Percentiles rank a stretch among this genome's conserved stretches.
Evolutionary conservation across 1,284 basidiomycete genomes (phyloP).

Genomic region (Ustilago hordei): DNA sequence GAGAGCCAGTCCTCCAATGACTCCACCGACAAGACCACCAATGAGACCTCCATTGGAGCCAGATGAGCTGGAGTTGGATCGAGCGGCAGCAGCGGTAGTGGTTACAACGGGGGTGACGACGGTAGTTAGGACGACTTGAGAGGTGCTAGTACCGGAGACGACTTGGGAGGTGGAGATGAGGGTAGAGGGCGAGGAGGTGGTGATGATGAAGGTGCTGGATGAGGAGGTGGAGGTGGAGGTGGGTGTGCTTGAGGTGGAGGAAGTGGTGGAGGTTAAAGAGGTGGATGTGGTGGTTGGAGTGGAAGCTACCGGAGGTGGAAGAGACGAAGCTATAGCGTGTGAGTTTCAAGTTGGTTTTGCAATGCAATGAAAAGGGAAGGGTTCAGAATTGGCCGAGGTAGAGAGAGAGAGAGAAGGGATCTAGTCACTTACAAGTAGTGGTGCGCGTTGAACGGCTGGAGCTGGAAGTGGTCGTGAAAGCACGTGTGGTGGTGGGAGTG

Average conservation of each 20-base stretch:
- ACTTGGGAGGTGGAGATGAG: constrained; percentile 35
- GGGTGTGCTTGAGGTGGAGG: constrained; percentile 24
- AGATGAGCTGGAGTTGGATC: constrained; percentile 25
- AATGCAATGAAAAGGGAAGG: neutral
- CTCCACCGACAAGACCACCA: constrained; percentile 62
- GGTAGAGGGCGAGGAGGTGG: constrained; percentile 42
- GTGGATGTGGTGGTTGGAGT: constrained; percentile 23
- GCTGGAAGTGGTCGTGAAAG: constrained; percentile 10
- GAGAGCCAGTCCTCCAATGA: constrained; percentile 55
- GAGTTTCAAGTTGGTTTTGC: neutral
- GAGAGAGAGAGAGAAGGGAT: neutral
- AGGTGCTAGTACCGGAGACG: constrained; percentile 47
- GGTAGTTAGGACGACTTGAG: constrained; percentile 38
- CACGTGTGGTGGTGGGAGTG: constrained; percentile 11
- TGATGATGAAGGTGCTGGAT: constrained; percentile 29
- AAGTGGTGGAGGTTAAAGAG: constrained; percentile 13
- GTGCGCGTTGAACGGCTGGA: constrained; percentile 12
- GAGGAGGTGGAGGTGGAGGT: constrained; percentile 24
- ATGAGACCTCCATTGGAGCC: constrained; percentile 57
- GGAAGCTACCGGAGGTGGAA: constrained; percentile 22
- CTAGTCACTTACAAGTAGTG: constrained; percentile 24
- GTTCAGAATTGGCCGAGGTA: constrained; percentile 8
- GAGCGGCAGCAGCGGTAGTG: constrained; percentile 25
- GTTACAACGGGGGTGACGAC: constrained; percentile 41
- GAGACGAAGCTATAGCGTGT: constrained; percentile 12